These are phyloP conservation scores for Cephalotrichum gorgonifer DNA, from an alignment of 2,329 filamentous ascomycete species.

Conservation along the genomic window DNA sequence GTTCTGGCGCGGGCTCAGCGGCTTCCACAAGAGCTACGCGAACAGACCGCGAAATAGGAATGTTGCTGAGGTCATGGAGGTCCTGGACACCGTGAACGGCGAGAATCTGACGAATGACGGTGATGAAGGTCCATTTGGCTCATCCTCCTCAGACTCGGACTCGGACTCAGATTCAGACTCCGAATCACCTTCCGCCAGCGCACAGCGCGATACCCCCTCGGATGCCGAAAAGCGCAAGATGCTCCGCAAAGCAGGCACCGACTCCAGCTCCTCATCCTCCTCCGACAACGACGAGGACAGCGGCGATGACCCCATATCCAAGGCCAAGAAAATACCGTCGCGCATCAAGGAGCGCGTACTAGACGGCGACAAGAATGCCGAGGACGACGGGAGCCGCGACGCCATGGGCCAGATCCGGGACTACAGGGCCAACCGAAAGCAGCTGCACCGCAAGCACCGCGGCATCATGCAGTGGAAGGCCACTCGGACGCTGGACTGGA, in stretches of 20 bases:
- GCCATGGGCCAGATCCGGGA: background rate
- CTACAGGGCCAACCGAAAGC: slow-evolving; percentile 52
- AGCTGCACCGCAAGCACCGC: slow-evolving; percentile 74
- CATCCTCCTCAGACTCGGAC: slow-evolving; percentile 13
- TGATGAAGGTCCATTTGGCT: slow-evolving; percentile 15
- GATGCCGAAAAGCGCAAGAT: background rate
- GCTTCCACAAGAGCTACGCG: slow-evolving; percentile 2
- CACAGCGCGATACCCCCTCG: background rate
- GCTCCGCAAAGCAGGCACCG: background rate
- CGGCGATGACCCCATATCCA: background rate
- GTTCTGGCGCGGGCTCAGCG: slow-evolving; percentile 3
- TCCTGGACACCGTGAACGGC: slow-evolving; percentile 29
- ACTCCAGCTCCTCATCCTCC: background rate
- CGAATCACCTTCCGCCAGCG: background rate
- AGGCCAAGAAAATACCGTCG: background rate
- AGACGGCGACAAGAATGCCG: background rate
- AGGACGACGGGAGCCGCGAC: slow-evolving; percentile 1
- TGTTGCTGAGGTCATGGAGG: slow-evolving; percentile 30
- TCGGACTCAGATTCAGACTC: background rate
- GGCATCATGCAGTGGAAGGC: slow-evolving; percentile 95
- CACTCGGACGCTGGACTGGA: slow-evolving; percentile 64
- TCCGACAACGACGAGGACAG: background rate
- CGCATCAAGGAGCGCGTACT: background rate
- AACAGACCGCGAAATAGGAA: slow-evolving; percentile 15
- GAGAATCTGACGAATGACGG: slow-evolving; percentile 21